Conservation (phyloP, 2,329 filamentous ascomycete species). For the Microdochium bolleyi region DNA sequence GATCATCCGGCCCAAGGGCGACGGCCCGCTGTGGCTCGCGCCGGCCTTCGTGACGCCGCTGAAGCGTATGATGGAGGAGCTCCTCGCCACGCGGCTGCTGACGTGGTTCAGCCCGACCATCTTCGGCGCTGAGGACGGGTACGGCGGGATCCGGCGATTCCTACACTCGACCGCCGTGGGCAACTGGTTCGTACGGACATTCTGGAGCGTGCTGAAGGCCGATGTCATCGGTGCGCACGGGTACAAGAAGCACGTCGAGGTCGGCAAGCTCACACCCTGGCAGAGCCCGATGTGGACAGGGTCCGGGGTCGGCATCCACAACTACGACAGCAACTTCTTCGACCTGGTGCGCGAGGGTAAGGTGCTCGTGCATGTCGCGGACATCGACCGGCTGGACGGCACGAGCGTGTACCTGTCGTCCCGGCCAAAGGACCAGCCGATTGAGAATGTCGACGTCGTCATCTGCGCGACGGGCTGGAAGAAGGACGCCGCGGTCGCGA, state of each 20-base stretch:
- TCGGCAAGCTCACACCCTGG: slow-evolving; percentile 45
- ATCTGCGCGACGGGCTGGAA: slow-evolving; percentile 22
- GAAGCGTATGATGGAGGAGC: slow-evolving; percentile 39
- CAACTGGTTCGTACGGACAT: slow-evolving; percentile 42
- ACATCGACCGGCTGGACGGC: slow-evolving; percentile 35
- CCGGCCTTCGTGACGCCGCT: slow-evolving; percentile 41
- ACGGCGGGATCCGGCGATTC: slow-evolving; percentile 41
- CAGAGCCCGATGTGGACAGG: slow-evolving; percentile 41
- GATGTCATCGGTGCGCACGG: slow-evolving; percentile 47
- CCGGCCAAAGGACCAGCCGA: slow-evolving; percentile 23
- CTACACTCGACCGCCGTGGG: slow-evolving; percentile 51
- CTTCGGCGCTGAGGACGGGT: slow-evolving; percentile 60
- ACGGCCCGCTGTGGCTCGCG: slow-evolving; percentile 46
- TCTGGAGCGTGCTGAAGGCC: slow-evolving; percentile 48
- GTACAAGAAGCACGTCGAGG: slow-evolving; percentile 29
- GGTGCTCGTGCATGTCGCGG: slow-evolving; percentile 47
- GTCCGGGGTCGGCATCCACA: slow-evolving; percentile 49
- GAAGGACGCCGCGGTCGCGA: slow-evolving; percentile 40
- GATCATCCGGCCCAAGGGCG: slow-evolving; percentile 49
- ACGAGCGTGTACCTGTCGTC: background rate
- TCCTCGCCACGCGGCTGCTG: slow-evolving; percentile 53
- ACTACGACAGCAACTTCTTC: slow-evolving; percentile 48
- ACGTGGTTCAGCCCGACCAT: slow-evolving; percentile 71
- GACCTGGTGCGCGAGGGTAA: slow-evolving; percentile 42
- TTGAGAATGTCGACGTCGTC: slow-evolving; percentile 34